A percentile compares a stretch with the other conserved stretches of the same genome.
phyloP scores from a whole-genome alignment of 768 basidiomycete species.

The Podaxis sp. region DNA sequence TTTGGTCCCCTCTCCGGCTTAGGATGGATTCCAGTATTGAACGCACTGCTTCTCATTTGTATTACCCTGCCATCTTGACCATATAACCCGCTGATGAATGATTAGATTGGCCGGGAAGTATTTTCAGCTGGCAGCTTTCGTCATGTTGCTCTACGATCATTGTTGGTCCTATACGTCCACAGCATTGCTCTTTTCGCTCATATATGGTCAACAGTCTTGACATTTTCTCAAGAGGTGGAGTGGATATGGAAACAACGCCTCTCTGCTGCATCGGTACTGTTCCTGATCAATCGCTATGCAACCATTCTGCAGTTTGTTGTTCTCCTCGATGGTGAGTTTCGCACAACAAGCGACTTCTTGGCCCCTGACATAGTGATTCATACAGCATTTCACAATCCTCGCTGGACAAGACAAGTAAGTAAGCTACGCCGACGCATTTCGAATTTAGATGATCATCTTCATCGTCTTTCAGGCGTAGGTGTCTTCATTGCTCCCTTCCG shows the following conservation, averaged over 20 bases:
- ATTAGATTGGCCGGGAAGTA: conserved; percentile 15
- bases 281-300: conserved; percentile 25
- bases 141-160: conserved; percentile 19
- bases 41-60: not conserved
- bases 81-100: not conserved
- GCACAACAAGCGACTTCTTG: not conserved
- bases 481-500: not conserved
- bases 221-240: conserved; percentile 18
- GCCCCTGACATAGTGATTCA: not conserved
- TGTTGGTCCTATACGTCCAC: conserved; percentile 4
- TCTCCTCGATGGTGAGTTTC: conserved; percentile 18
- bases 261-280: conserved; percentile 22
- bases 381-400: conserved; percentile 21
- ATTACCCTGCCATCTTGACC: not conserved
- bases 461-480: not conserved
- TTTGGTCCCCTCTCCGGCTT: not conserved
- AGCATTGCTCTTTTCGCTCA: not conserved
- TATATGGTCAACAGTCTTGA: conserved; percentile 2
- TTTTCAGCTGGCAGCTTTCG: conserved; percentile 19
- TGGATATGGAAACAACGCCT: conserved; percentile 24
- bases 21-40: not conserved
- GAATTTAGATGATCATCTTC: not conserved
- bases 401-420: conserved; percentile 19
- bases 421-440: not conserved
- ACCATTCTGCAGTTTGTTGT: conserved; percentile 24